phyloP scores from a whole-genome alignment of 805 yeast genomes.

The Wilhelminamyces savonicus region DNA sequence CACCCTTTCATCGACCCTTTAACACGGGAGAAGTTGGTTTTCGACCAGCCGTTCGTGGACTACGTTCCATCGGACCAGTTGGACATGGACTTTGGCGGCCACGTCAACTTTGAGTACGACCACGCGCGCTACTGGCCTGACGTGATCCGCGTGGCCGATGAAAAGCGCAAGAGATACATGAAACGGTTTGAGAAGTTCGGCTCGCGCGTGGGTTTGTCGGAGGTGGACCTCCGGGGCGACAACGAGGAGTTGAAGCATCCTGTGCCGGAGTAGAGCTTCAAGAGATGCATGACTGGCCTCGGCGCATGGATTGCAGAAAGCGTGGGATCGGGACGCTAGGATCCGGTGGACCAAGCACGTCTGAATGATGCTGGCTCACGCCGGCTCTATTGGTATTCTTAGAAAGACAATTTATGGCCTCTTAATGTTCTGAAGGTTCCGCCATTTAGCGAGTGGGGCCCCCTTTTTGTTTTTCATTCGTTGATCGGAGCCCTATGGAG shows the following conservation, averaged over 20 bases:
- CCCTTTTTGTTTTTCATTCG: too few relatives aligned
- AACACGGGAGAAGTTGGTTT: constrained; percentile 89
- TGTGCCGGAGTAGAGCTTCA: constrained; percentile 1
- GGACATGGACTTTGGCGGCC: constrained; percentile 81
- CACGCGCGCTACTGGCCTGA: constrained; percentile 79
- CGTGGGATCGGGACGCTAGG: too few relatives aligned
- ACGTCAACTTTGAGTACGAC: constrained; percentile 73
- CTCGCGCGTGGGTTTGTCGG: constrained; percentile 69
- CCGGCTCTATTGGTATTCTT: too few relatives aligned
- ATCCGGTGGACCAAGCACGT: too few relatives aligned
- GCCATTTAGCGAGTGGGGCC: too few relatives aligned
- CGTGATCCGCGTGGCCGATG: constrained; percentile 53
- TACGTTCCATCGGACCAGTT: constrained; percentile 80
- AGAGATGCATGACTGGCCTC: too few relatives aligned
- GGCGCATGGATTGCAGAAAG: too few relatives aligned
- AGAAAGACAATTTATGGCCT: too few relatives aligned
- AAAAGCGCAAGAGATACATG: constrained; percentile 57
- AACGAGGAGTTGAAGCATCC: constrained; percentile 24
- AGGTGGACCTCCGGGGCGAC: constrained; percentile 61
- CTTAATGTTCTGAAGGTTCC: too few relatives aligned
- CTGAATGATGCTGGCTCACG: too few relatives aligned
- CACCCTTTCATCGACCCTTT: constrained; percentile 96
- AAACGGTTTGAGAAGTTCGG: constrained; percentile 71
- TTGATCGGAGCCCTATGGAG: too few relatives aligned
- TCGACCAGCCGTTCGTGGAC: constrained; percentile 78